Evolutionary conservation across 108 stramenopile genomes (phyloP).

Genomic region (Thalassiosira profunda): DNA sequence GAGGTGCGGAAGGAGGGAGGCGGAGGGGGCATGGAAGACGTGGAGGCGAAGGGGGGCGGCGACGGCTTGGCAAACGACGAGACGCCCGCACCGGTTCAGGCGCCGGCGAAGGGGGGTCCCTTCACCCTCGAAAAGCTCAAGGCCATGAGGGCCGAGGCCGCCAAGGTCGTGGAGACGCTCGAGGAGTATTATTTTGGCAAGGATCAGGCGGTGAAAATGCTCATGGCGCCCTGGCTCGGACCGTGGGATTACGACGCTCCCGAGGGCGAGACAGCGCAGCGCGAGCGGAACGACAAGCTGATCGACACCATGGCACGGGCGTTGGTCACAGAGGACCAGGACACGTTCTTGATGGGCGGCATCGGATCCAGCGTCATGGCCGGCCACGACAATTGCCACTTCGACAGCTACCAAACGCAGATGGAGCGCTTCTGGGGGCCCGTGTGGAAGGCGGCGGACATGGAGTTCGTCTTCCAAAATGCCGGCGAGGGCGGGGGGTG

Average conservation of each 20-base stretch:
- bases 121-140: conserved; percentile 29
- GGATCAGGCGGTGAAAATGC: conserved; percentile 28
- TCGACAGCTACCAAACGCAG: conserved; percentile 45
- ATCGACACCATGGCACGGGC: conserved; percentile 43
- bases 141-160: conserved; percentile 16
- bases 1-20: not conserved
- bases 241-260: conserved; percentile 27
- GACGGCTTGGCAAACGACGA: not conserved
- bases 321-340: conserved; percentile 37
- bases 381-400: conserved; percentile 57
- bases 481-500: conserved; percentile 56
- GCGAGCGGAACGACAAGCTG: conserved; percentile 12
- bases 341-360: conserved; percentile 37
- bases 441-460: conserved; percentile 51
- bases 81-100: not conserved
- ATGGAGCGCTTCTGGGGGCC: conserved; percentile 41
- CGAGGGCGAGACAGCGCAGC: not conserved
- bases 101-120: not conserved
- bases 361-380: conserved; percentile 52
- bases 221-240: conserved; percentile 25
- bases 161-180: conserved; percentile 30
- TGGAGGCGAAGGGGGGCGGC: not conserved
- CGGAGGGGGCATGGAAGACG: not conserved
- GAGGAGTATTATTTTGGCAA: conserved; percentile 44
- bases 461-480: conserved; percentile 58